Conservation (phyloP, 2,329 filamentous ascomycete species). For the Ceratocystis variospora region DNA sequence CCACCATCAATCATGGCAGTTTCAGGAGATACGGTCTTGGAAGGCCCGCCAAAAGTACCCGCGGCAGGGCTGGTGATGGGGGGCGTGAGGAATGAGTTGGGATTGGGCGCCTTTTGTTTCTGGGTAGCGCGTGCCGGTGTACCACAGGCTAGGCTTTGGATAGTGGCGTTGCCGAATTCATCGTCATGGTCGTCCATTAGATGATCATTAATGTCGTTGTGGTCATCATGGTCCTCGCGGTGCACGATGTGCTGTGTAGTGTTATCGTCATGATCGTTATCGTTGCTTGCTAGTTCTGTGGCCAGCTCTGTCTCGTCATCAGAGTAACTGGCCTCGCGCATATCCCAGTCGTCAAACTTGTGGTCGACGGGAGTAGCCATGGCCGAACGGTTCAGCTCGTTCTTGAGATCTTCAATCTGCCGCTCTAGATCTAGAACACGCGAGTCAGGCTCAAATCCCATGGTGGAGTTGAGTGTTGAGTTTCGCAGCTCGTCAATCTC, state of each 20-base stretch:
- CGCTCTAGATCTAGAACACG: slow-evolving; percentile 32
- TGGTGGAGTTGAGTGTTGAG: slow-evolving; percentile 37
- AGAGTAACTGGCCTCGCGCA: not conserved
- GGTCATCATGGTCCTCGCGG: slow-evolving; percentile 25
- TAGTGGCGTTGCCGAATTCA: slow-evolving; percentile 36
- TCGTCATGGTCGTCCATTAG: slow-evolving; percentile 25
- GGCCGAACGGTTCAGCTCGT: slow-evolving; percentile 24
- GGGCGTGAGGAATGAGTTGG: slow-evolving; percentile 39
- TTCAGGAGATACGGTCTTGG: not conserved
- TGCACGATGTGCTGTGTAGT: slow-evolving; percentile 21
- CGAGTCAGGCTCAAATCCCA: slow-evolving; percentile 23
- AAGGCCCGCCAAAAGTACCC: slow-evolving; percentile 14
- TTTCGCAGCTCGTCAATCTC: slow-evolving; percentile 42
- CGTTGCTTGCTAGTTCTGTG: slow-evolving; percentile 7
- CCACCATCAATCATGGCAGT: not conserved
- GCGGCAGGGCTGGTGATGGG: slow-evolving; percentile 39
- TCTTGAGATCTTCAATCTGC: slow-evolving; percentile 29
- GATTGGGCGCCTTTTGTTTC: not conserved
- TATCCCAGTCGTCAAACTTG: slow-evolving; percentile 13
- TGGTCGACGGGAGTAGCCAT: slow-evolving; percentile 14
- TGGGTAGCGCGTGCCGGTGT: slow-evolving; percentile 34
- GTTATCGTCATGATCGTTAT: slow-evolving; percentile 19
- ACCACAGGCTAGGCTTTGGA: slow-evolving; percentile 37
- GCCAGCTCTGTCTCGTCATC: slow-evolving; percentile 14
- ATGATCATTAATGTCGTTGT: slow-evolving; percentile 24